phyloP scores from a whole-genome alignment of 768 basidiomycete species.

The Imleria badia region DNA sequence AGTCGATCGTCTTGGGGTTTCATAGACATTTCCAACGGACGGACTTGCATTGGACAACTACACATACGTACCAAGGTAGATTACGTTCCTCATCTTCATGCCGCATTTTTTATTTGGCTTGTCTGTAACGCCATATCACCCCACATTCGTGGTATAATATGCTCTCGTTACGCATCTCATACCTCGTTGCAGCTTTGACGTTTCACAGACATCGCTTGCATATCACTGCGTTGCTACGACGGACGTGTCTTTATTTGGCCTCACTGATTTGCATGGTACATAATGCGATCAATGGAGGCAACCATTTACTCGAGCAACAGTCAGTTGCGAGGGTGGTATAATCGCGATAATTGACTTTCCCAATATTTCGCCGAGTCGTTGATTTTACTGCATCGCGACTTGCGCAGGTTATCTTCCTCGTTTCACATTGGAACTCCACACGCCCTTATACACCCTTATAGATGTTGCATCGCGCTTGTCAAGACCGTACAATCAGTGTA shows the following conservation, averaged over 20 bases:
- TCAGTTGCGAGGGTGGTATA: background rate
- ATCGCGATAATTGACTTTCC: background rate
- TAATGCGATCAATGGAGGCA: conserved; percentile 4
- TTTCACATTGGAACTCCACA: too few relatives aligned
- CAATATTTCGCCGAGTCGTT: background rate
- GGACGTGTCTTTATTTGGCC: background rate
- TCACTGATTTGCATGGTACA: background rate
- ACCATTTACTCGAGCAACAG: background rate
- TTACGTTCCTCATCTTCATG: conserved; percentile 21
- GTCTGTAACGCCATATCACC: conserved; percentile 9
- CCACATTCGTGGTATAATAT: conserved; percentile 24
- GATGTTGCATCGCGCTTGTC: too few relatives aligned
- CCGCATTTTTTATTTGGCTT: conserved; percentile 21
- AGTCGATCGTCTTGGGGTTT: conserved; percentile 13
- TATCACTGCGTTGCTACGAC: conserved; percentile 1
- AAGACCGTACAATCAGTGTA: too few relatives aligned
- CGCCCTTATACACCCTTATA: too few relatives aligned
- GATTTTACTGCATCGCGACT: background rate
- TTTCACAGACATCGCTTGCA: conserved; percentile 6
- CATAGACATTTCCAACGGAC: conserved; percentile 21
- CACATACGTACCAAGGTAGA: conserved; percentile 31
- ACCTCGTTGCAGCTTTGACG: background rate
- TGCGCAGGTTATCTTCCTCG: too few relatives aligned
- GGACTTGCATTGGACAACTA: conserved; percentile 31
- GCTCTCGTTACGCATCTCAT: conserved; percentile 11